phyloP scores from a whole-genome alignment of 306 rosid species.

The Dryas drummondii region DNA sequence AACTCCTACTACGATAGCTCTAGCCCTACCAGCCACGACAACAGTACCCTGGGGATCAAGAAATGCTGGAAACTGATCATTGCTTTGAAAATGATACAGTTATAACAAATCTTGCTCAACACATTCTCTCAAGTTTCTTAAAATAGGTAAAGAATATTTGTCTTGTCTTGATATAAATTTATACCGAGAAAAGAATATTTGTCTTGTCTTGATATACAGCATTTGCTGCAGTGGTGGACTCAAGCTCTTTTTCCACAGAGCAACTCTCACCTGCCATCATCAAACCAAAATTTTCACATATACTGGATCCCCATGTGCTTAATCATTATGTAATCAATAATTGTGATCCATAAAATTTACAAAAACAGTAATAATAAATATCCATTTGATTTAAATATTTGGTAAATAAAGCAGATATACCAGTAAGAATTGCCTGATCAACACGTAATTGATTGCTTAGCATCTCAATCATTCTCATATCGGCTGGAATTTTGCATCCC shows the following conservation, averaged over 20 bases:
- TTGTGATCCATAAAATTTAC: not conserved
- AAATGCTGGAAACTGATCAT: conserved; percentile 15
- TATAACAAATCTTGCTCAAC: not conserved
- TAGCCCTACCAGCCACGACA: conserved; percentile 95
- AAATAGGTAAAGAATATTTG: conserved; percentile 45
- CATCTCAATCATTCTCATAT: conserved; percentile 95
- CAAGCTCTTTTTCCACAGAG: conserved; percentile 90
- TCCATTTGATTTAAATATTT: not conserved
- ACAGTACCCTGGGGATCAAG: conserved; percentile 80
- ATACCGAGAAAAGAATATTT: conserved; percentile 90
- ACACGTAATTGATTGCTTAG: conserved; percentile 86
- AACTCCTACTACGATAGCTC: conserved; percentile 92
- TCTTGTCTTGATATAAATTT: conserved; percentile 74
- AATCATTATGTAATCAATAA: not conserved
- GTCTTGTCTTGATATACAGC: conserved; percentile 99
- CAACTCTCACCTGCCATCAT: conserved; percentile 83
- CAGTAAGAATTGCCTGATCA: conserved; percentile 98
- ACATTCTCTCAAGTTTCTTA: not conserved
- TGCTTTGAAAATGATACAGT: not conserved
- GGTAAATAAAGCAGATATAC: conserved; percentile 36
- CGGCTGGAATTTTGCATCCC: conserved; percentile 99
- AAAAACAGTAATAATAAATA: not conserved
- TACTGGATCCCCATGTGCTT: conserved; percentile 5
- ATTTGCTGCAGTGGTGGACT: conserved; percentile 65
- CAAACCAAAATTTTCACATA: conserved; percentile 4